Evolutionary conservation across 257 asterid genomes (phyloP), one percentile per base, ranked within the genome.

Genomic region (Coffea eugenioides): DNA sequence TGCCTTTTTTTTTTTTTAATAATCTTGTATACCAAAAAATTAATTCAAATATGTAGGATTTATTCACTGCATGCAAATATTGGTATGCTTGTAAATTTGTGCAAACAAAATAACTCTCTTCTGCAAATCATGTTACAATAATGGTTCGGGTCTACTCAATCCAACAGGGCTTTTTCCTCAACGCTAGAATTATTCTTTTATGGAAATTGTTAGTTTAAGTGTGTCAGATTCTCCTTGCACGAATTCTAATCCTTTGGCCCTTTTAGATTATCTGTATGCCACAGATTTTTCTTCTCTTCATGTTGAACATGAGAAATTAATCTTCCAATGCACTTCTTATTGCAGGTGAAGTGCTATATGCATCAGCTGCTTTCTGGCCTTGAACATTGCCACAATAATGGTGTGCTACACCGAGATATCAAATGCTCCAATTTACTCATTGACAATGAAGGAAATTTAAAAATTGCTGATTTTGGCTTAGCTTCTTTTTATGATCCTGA

Each of bases 381-480:
- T 36, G 98, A 91, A 89, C 98, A 95, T 78, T 93, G 98, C 89
- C 99, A 95, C 87, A 86, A 80, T 85, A 95, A 93, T 65, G 98
- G 99, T 43, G 95, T 95, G 74, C 86, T 93, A 67, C 99, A 95
- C 81, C 93, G 99, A 52, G 99, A 95, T 85, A 92, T 95, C 54
- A 95, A 93, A 87, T 89, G 95, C 85, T 93, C 99, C 59, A 95
- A 95, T 87, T 82, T 95, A 87, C 92, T 95, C 45, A 90, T 93
- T 49, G 90, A 93, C 88, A 83, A 92, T 31, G 88, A 90, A 64
- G 99, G 99, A 48, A 86, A 86, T 51, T 83, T 95, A 52, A 95
- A 92, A 85, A 89, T 95, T 66, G 99, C 98, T 6, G 99, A 95
- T 88, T 95, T 95, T 73, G 99, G 99, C 81, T 81, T 95, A 67